These are phyloP conservation scores for Sisymbrium altissimum DNA, from an alignment of 345 rosid species.

Conservation along the genomic window DNA sequence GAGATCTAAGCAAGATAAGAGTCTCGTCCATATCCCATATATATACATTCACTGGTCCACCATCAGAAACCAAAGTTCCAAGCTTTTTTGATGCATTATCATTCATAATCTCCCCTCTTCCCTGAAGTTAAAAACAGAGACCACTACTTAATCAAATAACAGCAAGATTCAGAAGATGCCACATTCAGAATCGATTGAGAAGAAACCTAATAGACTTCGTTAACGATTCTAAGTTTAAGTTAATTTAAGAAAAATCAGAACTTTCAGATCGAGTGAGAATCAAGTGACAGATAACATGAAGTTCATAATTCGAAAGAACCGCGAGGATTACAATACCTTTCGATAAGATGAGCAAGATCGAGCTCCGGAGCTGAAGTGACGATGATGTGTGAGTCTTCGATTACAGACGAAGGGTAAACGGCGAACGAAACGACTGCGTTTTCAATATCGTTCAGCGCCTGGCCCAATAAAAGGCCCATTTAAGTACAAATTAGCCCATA, in stretches of 20 bases:
- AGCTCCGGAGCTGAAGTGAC: slow-evolving; percentile 27
- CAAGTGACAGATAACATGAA: neutral
- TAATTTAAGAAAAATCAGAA: neutral
- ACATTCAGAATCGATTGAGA: no score
- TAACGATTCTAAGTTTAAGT: neutral
- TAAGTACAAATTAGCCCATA: neutral
- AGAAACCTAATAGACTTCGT: no score
- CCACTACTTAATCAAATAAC: neutral
- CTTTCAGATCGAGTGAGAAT: neutral
- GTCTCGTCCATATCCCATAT: slow-evolving; percentile 97
- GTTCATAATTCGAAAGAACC: neutral
- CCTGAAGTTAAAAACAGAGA: neutral
- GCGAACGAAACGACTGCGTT: neutral
- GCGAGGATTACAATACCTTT: slow-evolving; percentile 13
- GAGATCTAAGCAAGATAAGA: slow-evolving; percentile 80
- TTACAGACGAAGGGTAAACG: neutral
- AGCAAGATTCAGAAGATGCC: neutral
- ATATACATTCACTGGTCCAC: slow-evolving; percentile 49
- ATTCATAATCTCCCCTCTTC: slow-evolving; percentile 23
- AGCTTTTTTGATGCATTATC: slow-evolving; percentile 27
- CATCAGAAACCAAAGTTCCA: slow-evolving; percentile 17
- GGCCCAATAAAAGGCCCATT: slow-evolving; percentile 3
- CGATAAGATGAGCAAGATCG: slow-evolving; percentile 17
- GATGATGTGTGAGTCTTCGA: neutral
- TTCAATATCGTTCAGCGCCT: neutral